Conservation (phyloP, 192 early-diverging fungal genomes). For the Podila horticola region DNA sequence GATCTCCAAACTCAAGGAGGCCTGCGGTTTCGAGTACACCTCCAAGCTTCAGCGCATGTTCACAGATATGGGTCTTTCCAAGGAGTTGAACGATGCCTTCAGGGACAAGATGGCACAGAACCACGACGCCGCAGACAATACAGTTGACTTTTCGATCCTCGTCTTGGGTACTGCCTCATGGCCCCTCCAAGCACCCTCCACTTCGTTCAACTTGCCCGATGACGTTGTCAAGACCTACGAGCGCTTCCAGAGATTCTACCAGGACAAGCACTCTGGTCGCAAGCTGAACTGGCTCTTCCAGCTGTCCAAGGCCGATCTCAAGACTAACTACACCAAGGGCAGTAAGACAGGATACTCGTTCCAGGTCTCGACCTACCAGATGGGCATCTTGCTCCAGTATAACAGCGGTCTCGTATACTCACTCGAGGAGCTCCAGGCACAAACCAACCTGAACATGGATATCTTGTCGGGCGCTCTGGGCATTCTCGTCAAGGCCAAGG, state of each 20-base stretch:
- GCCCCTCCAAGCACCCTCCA: conserved; percentile 85
- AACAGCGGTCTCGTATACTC: conserved; percentile 82
- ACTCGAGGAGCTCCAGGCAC: conserved; percentile 77
- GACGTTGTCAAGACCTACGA: conserved; percentile 89
- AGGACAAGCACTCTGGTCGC: conserved; percentile 87
- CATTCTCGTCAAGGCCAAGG: conserved; percentile 86
- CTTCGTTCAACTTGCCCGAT: conserved; percentile 87
- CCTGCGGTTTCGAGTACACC: conserved; percentile 96
- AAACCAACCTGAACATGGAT: conserved; percentile 78
- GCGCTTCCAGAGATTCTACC: conserved; percentile 88
- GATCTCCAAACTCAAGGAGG: conserved; percentile 93
- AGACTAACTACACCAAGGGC: conserved; percentile 85
- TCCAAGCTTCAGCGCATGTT: conserved; percentile 97
- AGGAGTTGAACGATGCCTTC: conserved; percentile 89
- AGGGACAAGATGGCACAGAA: conserved; percentile 64
- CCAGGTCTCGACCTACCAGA: conserved; percentile 90
- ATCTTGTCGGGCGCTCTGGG: conserved; percentile 74
- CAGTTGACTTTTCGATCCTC: conserved; percentile 85
- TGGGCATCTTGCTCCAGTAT: conserved; percentile 93
- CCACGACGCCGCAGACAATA: conserved; percentile 30
- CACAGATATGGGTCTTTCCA: conserved; percentile 90
- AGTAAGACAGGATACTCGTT: conserved; percentile 82
- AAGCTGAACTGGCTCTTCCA: conserved; percentile 97
- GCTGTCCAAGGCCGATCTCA: conserved; percentile 90
- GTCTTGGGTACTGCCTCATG: conserved; percentile 90